Conservation (phyloP, 2,329 filamentous ascomycete species). For the Fusarium coicis region DNA sequence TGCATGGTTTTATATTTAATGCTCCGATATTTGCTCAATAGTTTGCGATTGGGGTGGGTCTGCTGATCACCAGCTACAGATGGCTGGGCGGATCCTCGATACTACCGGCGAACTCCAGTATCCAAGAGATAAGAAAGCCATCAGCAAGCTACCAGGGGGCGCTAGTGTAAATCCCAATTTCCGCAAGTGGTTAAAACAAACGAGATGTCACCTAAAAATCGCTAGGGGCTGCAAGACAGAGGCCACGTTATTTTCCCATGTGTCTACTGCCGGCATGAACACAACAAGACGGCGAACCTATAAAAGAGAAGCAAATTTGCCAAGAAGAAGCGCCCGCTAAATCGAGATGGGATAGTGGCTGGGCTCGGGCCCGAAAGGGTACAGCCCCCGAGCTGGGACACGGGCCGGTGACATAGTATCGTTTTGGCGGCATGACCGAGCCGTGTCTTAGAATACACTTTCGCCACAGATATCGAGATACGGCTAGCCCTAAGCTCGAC, state of each 20-base stretch:
- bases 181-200: neutral
- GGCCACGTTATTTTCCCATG: neutral
- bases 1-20: no score
- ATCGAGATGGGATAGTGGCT: neutral
- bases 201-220: neutral
- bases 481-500: neutral
- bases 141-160: neutral
- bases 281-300: neutral
- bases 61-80: neutral
- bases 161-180: neutral
- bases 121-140: neutral
- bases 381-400: neutral
- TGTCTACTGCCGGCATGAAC: neutral
- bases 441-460: neutral
- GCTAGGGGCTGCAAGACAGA: neutral
- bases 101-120: neutral
- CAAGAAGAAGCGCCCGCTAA: fast-evolving
- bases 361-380: neutral
- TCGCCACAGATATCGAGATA: neutral
- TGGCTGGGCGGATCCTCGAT: neutral
- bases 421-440: neutral
- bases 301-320: neutral
- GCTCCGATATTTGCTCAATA: no score
- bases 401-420: neutral
- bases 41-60: no score